Evolutionary conservation across 306 rosid species (phyloP).

Genomic region (Cyclanthera cordifolia): DNA sequence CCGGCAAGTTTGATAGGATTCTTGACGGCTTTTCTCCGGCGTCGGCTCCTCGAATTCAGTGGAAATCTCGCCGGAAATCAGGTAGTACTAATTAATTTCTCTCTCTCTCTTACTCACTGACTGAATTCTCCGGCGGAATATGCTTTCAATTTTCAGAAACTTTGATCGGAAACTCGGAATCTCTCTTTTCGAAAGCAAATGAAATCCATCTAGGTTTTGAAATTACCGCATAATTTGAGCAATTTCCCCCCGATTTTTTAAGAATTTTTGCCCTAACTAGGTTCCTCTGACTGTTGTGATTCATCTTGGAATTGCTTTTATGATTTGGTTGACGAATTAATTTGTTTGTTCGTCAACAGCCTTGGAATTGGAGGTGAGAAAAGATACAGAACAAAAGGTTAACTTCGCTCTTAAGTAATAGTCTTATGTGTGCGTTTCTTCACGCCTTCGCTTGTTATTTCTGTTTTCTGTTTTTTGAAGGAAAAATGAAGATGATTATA

Average conservation of each 20-base stretch:
- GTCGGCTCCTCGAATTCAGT: constrained; percentile 50
- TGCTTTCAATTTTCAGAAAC: background rate
- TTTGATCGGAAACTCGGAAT: background rate
- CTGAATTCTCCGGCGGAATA: background rate
- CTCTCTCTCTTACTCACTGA: background rate
- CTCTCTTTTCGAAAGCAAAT: background rate
- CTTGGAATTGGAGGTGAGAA: background rate
- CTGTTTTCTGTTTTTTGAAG: too few species aligned
- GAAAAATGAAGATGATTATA: too few species aligned
- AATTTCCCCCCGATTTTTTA: background rate
- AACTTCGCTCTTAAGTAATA: constrained; percentile 26
- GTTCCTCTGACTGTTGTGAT: background rate
- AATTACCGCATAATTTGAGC: background rate
- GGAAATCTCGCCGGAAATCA: constrained; percentile 88
- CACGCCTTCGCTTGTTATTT: too few species aligned
- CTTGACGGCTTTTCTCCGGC: constrained; percentile 59
- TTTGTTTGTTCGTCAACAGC: background rate
- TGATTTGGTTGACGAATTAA: background rate
- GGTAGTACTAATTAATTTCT: constrained; percentile 26
- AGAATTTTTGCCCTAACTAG: background rate
- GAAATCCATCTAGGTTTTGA: constrained; percentile 1
- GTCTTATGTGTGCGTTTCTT: background rate
- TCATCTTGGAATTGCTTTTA: background rate
- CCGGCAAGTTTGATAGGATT: constrained; percentile 35
- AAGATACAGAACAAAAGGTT: background rate